Conservation (phyloP, 1,284 basidiomycete genomes). For the Microbotryum scabiosae region DNA sequence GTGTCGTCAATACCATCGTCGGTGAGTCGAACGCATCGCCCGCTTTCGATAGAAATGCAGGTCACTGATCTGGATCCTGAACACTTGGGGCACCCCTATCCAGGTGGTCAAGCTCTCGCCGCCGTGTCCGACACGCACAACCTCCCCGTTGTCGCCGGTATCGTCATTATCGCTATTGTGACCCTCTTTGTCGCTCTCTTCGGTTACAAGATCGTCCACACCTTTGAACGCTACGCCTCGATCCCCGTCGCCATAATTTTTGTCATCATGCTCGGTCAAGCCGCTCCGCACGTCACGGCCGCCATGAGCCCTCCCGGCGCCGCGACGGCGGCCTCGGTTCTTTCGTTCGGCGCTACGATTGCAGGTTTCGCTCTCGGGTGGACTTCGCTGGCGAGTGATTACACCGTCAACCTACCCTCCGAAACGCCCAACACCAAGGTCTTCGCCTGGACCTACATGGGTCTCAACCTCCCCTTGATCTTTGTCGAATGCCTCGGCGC, state of each 20-base stretch:
- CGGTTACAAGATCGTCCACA: conserved; percentile 45
- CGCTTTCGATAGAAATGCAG: neutral
- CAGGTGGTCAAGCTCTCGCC: conserved; percentile 32
- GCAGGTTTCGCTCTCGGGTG: conserved; percentile 43
- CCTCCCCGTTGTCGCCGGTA: conserved; percentile 31
- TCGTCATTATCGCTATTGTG: conserved; percentile 39
- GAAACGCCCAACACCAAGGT: conserved; percentile 49
- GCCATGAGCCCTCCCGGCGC: conserved; percentile 44
- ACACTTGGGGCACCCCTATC: too few species aligned
- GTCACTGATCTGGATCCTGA: neutral
- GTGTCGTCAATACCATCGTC: conserved; percentile 42
- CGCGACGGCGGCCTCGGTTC: conserved; percentile 58
- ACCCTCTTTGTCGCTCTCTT: conserved; percentile 45
- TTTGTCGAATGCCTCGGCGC: conserved; percentile 40
- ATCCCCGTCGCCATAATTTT: conserved; percentile 66
- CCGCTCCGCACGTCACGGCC: conserved; percentile 11
- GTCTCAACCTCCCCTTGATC: conserved; percentile 52
- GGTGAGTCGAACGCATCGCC: conserved; percentile 20
- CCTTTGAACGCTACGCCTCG: conserved; percentile 65
- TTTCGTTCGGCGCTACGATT: conserved; percentile 60
- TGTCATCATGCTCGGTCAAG: conserved; percentile 45
- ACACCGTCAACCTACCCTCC: conserved; percentile 43
- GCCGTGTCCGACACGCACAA: conserved; percentile 33
- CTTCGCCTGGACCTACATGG: conserved; percentile 57
- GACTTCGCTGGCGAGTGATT: conserved; percentile 58